Evolutionary conservation across 176 grass and related monocot species (phyloP), one percentile per base, ranked within the genome.

Genomic region (Oryza australiensis): DNA sequence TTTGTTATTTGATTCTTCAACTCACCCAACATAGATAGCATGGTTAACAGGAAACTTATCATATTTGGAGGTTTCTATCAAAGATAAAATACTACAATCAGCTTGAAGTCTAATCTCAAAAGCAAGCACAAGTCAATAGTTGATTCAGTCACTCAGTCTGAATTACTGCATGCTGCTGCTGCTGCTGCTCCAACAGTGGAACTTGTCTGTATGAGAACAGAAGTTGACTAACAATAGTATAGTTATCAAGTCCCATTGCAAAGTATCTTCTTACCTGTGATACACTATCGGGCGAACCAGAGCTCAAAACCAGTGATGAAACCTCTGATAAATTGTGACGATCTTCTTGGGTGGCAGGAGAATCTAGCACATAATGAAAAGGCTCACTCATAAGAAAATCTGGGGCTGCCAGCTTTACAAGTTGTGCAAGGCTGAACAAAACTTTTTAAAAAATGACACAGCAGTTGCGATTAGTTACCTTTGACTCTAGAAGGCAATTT

Each of bases 281-380:
- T 35, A 80, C 78, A 73, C 70, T 70, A 24, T 84, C 68, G 22
- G 88, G 76, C 40, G 81, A 84, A 87, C 89, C 88, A 82, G 90
- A 91, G 87, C 78, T 95, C 64, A 88, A 85, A 77, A 94, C 48
- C 87, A 90, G 78, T 40, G 89, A 99, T 40, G 89, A 99, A 28
- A 75, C 78, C 68, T 92, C 79, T 81, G 89, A 94, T 34, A 75
- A 85, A 88, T 79, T 85, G 12, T 87, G 84, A 79, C 79, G 53
- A 26, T 78, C 79, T 86, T 86, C 88, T 88, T 89, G 85, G 22
- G 60, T 66, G 67, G 55, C 70, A 64, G 88, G 78, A 85, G 76
- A 85, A 90, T 88, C 96, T 98, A 91, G 69, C 75, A 74, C 60
- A 85, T 76, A 42, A 87, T 78, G 64, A 92, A 29, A 79, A 51